Evolutionary conservation across 2,329 filamentous ascomycete genomes (phyloP).

Genomic region (Colletotrichum orchidophilum): DNA sequence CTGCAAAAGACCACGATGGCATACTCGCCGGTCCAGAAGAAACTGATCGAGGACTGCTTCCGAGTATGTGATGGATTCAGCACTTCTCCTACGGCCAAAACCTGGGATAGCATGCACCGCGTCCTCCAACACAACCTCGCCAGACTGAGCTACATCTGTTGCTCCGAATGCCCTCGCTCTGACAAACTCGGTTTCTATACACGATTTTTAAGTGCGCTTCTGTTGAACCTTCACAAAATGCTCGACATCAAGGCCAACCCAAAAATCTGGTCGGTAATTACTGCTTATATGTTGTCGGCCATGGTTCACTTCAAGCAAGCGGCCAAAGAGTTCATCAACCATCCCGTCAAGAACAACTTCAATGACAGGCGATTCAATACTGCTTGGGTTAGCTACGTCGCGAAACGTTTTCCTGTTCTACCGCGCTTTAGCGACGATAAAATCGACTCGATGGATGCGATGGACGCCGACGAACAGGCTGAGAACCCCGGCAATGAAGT

Average conservation of each 20-base stretch:
- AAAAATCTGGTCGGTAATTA: constrained; percentile 49
- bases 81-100: constrained; percentile 12
- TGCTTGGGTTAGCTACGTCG: constrained; percentile 29
- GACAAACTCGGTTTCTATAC: constrained; percentile 52
- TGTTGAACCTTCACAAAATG: constrained; percentile 46
- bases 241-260: constrained; percentile 45
- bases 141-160: constrained; percentile 59
- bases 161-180: constrained; percentile 49
- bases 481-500: constrained; percentile 4
- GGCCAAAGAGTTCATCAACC: not conserved
- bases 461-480: constrained; percentile 17
- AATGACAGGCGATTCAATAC: constrained; percentile 20
- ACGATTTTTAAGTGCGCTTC: constrained; percentile 47
- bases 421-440: constrained; percentile 10
- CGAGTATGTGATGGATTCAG: constrained; percentile 16
- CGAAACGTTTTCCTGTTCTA: constrained; percentile 15
- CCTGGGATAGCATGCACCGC: constrained; percentile 1
- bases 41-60: constrained; percentile 40
- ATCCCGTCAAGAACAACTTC: constrained; percentile 12
- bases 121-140: constrained; percentile 49
- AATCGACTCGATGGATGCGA: not conserved
- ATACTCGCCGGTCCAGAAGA: constrained; percentile 47
- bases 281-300: constrained; percentile 45
- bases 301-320: constrained; percentile 40
- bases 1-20: constrained; percentile 49